phyloP scores from a whole-genome alignment of 805 yeast genomes.

The Pichia nakasei region DNA sequence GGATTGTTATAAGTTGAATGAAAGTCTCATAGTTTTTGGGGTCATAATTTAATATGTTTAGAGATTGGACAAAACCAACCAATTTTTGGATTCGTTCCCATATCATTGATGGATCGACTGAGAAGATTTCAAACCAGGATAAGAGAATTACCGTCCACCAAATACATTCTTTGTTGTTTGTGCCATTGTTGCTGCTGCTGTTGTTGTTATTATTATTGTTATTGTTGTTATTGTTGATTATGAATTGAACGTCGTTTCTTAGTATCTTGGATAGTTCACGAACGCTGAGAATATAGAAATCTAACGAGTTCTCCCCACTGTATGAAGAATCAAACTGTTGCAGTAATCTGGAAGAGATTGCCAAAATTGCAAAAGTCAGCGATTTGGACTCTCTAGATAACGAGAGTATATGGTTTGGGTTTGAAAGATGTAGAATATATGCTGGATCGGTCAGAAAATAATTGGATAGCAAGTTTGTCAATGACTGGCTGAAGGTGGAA shows the following conservation, averaged over 20 bases:
- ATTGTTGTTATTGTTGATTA: neutral
- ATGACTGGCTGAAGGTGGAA: constrained; percentile 3
- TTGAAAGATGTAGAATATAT: constrained; percentile 5
- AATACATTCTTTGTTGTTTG: constrained; percentile 6
- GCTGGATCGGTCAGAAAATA: constrained; percentile 10
- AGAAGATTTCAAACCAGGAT: constrained; percentile 35
- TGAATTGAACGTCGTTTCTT: constrained; percentile 24
- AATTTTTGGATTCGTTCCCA: constrained; percentile 33
- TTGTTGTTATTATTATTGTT: neutral
- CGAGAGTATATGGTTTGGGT: constrained; percentile 20
- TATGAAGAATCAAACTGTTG: constrained; percentile 15
- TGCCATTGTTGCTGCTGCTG: neutral
- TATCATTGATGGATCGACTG: constrained; percentile 26
- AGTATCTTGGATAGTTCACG: constrained; percentile 29
- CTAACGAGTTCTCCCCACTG: constrained; percentile 23
- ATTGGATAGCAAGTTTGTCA: constrained; percentile 7
- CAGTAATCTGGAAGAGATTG: constrained; percentile 23
- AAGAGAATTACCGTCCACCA: constrained; percentile 33
- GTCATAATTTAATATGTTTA: constrained; percentile 19
- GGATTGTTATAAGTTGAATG: neutral
- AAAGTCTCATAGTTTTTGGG: constrained; percentile 1
- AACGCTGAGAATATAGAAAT: constrained; percentile 22
- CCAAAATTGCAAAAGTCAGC: constrained; percentile 21
- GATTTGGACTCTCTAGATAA: constrained; percentile 30
- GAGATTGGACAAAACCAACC: constrained; percentile 27